Conservation (phyloP, 768 basidiomycete species). For the Suillus subalutaceus region DNA sequence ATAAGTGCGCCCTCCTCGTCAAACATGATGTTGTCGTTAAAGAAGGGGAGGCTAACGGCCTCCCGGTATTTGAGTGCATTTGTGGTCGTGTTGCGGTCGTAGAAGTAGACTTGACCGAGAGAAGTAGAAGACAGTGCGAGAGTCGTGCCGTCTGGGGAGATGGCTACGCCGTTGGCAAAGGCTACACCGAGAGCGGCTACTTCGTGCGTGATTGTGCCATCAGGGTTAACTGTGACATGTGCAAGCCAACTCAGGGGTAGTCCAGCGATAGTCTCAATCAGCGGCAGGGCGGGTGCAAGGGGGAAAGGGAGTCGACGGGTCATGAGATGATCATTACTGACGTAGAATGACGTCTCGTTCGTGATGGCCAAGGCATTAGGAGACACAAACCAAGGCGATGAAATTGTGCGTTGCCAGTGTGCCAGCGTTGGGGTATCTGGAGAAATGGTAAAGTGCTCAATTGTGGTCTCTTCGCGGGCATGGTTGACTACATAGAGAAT, state of each 20-base stretch:
- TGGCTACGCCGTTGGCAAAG: slow-evolving; percentile 70
- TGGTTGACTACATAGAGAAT: slow-evolving; percentile 74
- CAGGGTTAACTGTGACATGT: slow-evolving; percentile 51
- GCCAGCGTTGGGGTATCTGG: slow-evolving; percentile 47
- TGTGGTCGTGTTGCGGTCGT: slow-evolving; percentile 48
- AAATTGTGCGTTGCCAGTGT: slow-evolving; percentile 60
- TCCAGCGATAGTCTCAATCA: slow-evolving; percentile 56
- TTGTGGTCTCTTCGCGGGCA: slow-evolving; percentile 57
- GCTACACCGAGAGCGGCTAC: slow-evolving; percentile 52
- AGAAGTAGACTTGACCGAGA: slow-evolving; percentile 50
- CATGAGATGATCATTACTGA: slow-evolving; percentile 72
- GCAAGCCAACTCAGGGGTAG: slow-evolving; percentile 64
- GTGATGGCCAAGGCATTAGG: slow-evolving; percentile 72
- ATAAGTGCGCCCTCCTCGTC: slow-evolving; percentile 51
- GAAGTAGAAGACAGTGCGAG: slow-evolving; percentile 64
- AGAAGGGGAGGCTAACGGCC: slow-evolving; percentile 55
- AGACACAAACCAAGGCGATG: slow-evolving; percentile 58
- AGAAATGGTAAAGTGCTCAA: slow-evolving; percentile 67
- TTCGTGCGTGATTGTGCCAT: slow-evolving; percentile 35
- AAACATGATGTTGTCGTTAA: slow-evolving; percentile 63
- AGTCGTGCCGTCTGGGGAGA: slow-evolving; percentile 51
- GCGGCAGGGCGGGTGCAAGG: slow-evolving; percentile 52
- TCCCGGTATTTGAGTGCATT: slow-evolving; percentile 45
- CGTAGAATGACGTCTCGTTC: slow-evolving; percentile 67
- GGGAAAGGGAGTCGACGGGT: slow-evolving; percentile 58